Evolutionary conservation across 306 rosid genomes (phyloP), one percentile per base, ranked within the genome.

Genomic region (Parietaria judaica): DNA sequence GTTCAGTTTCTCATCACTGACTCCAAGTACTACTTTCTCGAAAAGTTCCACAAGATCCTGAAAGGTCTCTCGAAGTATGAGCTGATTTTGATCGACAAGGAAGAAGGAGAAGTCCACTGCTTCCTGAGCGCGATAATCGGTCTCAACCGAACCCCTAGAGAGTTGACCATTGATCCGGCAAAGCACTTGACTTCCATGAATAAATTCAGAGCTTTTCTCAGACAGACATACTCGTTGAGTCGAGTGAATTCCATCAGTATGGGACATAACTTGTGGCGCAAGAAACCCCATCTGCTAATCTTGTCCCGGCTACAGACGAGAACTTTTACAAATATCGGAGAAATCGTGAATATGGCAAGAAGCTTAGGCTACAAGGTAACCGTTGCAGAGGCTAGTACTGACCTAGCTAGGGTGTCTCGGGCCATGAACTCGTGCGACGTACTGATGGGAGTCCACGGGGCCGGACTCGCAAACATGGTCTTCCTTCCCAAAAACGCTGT

Each of bases 401-500:
- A 67, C 72, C 5, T 87, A 66, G 48, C 77, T 14, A 77, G 54
- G 8, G 79, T 87, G 54, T 79, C 96, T 14, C 56, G 83, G 31
- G 41, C 66, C 14, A 91, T 87, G 72, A 91, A 87, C 49, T 87
- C 97, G 15, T 87, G 95, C 72, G 97, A 91, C 73, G 95, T 87
- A 49, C 41, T 91, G 35, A 56, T 91, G 95, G 97, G 97, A 60
- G 89, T 91, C 72, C 95, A 91, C 65, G 97, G 97, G 8, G 97
- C 97, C 60, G 97, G 97, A 43, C 86, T 90, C 36, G 79, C 97
- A 0, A 90, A 90, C 89, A 76, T 87, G 4, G 74, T 90, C 58
- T 90, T 90, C 64, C 91, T 91, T 43, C 97, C 97, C 0, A 74
- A 79, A 56, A 85, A 83, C 71, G 96, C 97, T 46, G 58, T 87